Base-by-base conservation (phyloP, 2,329 filamentous ascomycete species). In the Fusarium buharicum region DNA sequence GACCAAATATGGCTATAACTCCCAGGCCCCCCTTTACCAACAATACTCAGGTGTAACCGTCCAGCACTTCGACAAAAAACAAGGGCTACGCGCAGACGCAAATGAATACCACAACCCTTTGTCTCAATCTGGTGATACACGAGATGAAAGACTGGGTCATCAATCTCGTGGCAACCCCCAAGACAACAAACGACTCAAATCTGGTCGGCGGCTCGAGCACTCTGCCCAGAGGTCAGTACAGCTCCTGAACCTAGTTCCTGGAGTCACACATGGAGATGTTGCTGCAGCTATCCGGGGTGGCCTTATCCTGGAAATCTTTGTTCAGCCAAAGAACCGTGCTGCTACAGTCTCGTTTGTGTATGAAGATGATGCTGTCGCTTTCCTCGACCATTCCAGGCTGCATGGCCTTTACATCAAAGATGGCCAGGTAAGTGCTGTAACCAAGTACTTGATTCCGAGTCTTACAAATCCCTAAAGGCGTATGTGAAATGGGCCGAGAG, bases 331-430 rank as follows among this genome's bases (percentile, higher is more conserved):
- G 37, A 87, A 92, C 47, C 83, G 83, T 28, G 79, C 78, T 39
- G 90, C 86, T 4, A 84, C 82, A 37, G 80, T 95, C 2, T 91
- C 91, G 0, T 95, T 95, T 71, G 78, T 91, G 7, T 81, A 87
- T 46, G 84, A 84, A 30, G 78, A 81, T 17, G 83, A 86, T 54
- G 89, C 89, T n/a, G 75, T 78, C 24, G 82, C 84, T 0, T 95
- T 92, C 71, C 80, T 88, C 44, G 80, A 85, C 0, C 82, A 91
- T 73, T 81, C 83, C 18, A 88, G 86, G 70, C 82, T 81, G 28
- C 81, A 89, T 57, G 89, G 88, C 59, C 72, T 95, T 47, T 90
- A 90, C 68, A 80, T 95, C 61, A 85, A 85, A 45, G 83, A 84
- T 50, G 90, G 89, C 73, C 81, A 86, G 66, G 90, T 92, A 75